phyloP scores from a whole-genome alignment of 78 protist genomes.

The Dictyostelium brefeldianum region DNA sequence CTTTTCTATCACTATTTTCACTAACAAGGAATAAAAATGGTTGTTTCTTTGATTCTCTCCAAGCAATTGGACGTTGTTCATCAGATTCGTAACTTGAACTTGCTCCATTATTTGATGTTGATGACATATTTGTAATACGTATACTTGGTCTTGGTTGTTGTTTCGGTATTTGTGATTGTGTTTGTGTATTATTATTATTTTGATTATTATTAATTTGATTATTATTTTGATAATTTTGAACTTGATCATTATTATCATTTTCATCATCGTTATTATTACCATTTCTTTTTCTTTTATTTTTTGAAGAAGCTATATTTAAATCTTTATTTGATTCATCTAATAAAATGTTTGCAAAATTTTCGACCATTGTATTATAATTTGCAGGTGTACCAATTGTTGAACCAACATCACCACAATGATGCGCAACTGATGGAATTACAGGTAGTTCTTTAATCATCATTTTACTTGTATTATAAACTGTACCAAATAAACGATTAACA shows the following conservation, averaged over 20 bases:
- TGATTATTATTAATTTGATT: neutral
- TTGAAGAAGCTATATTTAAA: neutral
- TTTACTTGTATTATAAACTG: neutral
- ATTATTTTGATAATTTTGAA: neutral
- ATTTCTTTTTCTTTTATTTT: neutral
- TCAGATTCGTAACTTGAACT: neutral
- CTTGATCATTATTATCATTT: neutral
- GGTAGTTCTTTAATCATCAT: neutral
- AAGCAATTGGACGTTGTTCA: slow-evolving; percentile 19
- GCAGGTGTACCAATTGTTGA: neutral
- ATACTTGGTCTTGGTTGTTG: slow-evolving; percentile 16
- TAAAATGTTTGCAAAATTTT: slow-evolving; percentile 32
- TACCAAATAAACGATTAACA: neutral
- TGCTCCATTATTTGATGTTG: neutral
- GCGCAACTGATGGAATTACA: slow-evolving; percentile 36
- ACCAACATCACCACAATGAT: slow-evolving; percentile 18
- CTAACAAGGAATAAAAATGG: slow-evolving; percentile 54
- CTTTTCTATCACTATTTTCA: slow-evolving; percentile 31
- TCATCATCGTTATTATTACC: neutral
- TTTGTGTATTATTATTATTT: neutral
- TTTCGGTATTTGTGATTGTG: neutral
- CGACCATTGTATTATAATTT: slow-evolving; percentile 6
- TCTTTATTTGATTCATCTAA: slow-evolving; percentile 1
- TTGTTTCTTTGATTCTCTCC: slow-evolving; percentile 51
- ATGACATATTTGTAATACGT: neutral